phyloP scores from a whole-genome alignment of 2,329 filamentous ascomycete species.

The Diplocarpon mali region DNA sequence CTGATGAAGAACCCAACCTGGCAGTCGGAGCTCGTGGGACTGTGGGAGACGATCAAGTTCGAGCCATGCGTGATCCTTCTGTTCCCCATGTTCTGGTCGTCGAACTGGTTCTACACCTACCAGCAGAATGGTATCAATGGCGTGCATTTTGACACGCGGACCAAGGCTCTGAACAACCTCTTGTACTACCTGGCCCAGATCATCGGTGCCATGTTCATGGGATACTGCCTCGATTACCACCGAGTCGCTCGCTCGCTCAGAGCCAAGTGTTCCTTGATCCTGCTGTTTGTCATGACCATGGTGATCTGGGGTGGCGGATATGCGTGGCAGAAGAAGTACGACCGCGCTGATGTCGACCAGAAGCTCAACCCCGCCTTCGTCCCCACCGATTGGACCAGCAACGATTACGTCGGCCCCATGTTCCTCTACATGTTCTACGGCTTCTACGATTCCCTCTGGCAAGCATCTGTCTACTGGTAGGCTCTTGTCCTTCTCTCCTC shows the following conservation, averaged over 20 bases:
- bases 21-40: slow-evolving; percentile 65
- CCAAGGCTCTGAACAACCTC: slow-evolving; percentile 63
- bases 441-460: slow-evolving; percentile 81
- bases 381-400: slow-evolving; percentile 51
- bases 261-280: slow-evolving; percentile 51
- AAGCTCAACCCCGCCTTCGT: slow-evolving; percentile 9
- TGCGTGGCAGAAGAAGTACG: slow-evolving; percentile 58
- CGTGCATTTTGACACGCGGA: slow-evolving; percentile 62
- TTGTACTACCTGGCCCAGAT: slow-evolving; percentile 78
- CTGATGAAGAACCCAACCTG: slow-evolving; percentile 86
- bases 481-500: slow-evolving; percentile 14
- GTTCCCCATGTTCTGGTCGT: slow-evolving; percentile 74
- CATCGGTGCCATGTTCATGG: slow-evolving; percentile 61
- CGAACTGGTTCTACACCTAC: slow-evolving; percentile 73
- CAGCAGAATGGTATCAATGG: slow-evolving; percentile 67
- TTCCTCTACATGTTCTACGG: slow-evolving; percentile 88
- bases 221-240: slow-evolving; percentile 55
- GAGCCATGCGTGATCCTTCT: slow-evolving; percentile 65
- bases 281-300: slow-evolving; percentile 61
- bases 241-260: slow-evolving; percentile 50
- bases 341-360: slow-evolving; percentile 30
- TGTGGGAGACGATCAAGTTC: slow-evolving; percentile 58
- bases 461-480: slow-evolving; percentile 81
- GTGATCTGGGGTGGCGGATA: slow-evolving; percentile 76
- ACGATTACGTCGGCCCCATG: slow-evolving; percentile 66